These are phyloP conservation scores for Fusarium citri DNA, from an alignment of 2,329 filamentous ascomycete species.

Conservation along the genomic window DNA sequence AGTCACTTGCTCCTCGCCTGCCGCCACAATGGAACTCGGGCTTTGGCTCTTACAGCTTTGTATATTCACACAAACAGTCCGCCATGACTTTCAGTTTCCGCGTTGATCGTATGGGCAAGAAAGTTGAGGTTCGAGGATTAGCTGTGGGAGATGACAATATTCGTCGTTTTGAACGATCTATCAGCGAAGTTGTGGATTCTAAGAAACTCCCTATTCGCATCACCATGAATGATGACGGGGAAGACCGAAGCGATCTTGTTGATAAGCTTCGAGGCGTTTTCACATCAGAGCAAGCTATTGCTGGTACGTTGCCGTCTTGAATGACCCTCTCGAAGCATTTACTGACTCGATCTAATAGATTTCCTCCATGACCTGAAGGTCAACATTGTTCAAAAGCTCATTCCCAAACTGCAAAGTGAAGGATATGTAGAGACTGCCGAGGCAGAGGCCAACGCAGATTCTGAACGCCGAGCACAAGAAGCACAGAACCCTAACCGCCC, in stretches of 20 bases:
- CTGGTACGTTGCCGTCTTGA: conserved; percentile 47
- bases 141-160: conserved; percentile 85
- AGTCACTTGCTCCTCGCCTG: conserved; percentile 70
- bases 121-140: conserved; percentile 85
- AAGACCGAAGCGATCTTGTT: conserved; percentile 63
- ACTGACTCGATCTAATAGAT: conserved; percentile 53
- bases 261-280: conserved; percentile 72
- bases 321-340: background rate
- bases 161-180: conserved; percentile 77
- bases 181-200: conserved; percentile 78
- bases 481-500: conserved; percentile 50
- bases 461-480: conserved; percentile 55
- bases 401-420: conserved; percentile 80
- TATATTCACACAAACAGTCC: conserved; percentile 88
- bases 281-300: conserved; percentile 76
- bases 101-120: conserved; percentile 82
- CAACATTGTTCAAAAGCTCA: conserved; percentile 85
- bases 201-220: conserved; percentile 68
- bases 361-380: conserved; percentile 79
- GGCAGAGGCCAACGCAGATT: conserved; percentile 56
- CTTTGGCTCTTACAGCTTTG: conserved; percentile 79
- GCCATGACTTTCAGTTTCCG: conserved; percentile 87
- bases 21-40: conserved; percentile 84
- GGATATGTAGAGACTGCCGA: conserved; percentile 76
- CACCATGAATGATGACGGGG: conserved; percentile 56